Conservation (phyloP, 2,329 filamentous ascomycete species). For the Didymella pomorum region DNA sequence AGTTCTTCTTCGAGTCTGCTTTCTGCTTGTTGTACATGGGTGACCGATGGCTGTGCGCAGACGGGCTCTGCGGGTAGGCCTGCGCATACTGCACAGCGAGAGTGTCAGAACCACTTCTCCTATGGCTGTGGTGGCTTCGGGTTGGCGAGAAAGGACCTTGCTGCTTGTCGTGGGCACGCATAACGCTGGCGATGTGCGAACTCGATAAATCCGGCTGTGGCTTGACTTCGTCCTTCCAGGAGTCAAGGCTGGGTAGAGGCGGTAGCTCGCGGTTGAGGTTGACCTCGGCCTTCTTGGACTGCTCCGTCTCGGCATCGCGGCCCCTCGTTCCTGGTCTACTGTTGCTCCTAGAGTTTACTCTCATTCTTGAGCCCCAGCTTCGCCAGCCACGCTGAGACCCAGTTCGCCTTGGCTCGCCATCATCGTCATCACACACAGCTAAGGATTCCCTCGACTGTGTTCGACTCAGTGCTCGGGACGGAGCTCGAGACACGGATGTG, state of each 20-base stretch:
- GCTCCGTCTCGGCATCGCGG: slow-evolving; percentile 33
- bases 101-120: slow-evolving; percentile 42
- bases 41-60: slow-evolving; percentile 21
- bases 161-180: slow-evolving; percentile 45
- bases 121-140: slow-evolving; percentile 41
- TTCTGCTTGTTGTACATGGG: slow-evolving; percentile 29
- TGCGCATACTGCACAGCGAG: slow-evolving; percentile 36
- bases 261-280: slow-evolving; percentile 59
- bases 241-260: slow-evolving; percentile 57
- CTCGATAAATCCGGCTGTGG: slow-evolving; percentile 28
- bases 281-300: slow-evolving; percentile 43
- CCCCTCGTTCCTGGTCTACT: slow-evolving; percentile 44
- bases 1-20: slow-evolving; percentile 23
- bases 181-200: slow-evolving; percentile 47
- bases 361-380: slow-evolving; percentile 49
- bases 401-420: slow-evolving; percentile 25
- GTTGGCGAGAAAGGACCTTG: slow-evolving; percentile 41
- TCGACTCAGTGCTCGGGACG: slow-evolving; percentile 39
- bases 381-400: slow-evolving; percentile 48
- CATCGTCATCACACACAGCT: slow-evolving; percentile 30
- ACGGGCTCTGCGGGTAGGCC: slow-evolving; percentile 22
- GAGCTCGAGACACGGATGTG: slow-evolving; percentile 24
- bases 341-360: slow-evolving; percentile 43
- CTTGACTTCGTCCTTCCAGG: slow-evolving; percentile 42
- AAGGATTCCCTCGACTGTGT: slow-evolving; percentile 48